Base-by-base conservation (phyloP, 495 filamentous ascomycete genomes). In the Xylaria venustula region DNA sequence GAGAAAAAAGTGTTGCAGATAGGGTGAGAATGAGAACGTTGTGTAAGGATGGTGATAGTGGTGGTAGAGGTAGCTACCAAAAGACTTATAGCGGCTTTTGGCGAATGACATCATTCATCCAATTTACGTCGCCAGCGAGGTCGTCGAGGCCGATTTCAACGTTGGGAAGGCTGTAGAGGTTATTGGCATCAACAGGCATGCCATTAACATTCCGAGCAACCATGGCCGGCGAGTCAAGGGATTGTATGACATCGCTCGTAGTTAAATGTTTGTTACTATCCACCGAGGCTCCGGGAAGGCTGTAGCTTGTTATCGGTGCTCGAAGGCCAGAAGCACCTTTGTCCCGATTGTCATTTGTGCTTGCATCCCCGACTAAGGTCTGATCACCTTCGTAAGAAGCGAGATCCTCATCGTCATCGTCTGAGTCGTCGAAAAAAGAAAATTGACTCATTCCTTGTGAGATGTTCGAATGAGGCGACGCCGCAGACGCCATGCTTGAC, bases 371-470 rank as follows among this genome's bases (percentile, higher is more conserved):
- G 9, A 70, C 54, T 6, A 64, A 46, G 30, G 58, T 64, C 22
- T 36, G 53, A n/a, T 61, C 67, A 12, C 61, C 51, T 8, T 60
- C 62, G 8, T 61, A 58, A 15, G 65, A 59, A 26, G 67, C 47
- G n/a, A 59, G 25, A 25, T 67, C 67, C 9, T 68, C 67, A n/a
- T n/a, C n/a, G 7, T 75, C 74, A 0, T 77, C 75, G n/a, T 75
- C 71, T 7, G 78, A 73, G 25, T 75, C 74, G 52, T 77, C 71
- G 49, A 78, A 79, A 57, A 79, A 81, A 7, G 70, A 75, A 45
- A 64, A 65, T n/a, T 67, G 64, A 20, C 63, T 65, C 6, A 47
- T n/a, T 26, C 68, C 64, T 23, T 17, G 74, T 61, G 47, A 70
- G 17, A 61, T 60, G 28, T 55, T 55, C 8, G 68, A 68, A 4